A percentile compares a stretch with the other conserved stretches of the same genome.
phyloP scores from a whole-genome alignment of 495 filamentous ascomycete genomes.

The Hyaloscypha finlandica region DNA sequence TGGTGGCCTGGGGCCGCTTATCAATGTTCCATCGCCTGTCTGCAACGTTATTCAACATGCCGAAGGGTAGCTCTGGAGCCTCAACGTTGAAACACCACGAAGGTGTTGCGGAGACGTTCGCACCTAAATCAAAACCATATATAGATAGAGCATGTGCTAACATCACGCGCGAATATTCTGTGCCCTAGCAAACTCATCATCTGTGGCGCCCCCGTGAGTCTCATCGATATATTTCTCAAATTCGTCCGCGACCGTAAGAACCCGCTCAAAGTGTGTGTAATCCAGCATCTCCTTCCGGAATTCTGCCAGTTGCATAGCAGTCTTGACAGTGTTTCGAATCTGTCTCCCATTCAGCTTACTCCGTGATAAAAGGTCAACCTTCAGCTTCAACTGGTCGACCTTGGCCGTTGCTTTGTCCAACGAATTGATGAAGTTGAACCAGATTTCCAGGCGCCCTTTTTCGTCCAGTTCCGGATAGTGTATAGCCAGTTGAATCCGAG shows the following conservation, averaged over 20 bases:
- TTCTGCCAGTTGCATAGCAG: background rate
- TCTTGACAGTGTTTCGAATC: background rate
- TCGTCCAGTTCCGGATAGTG: constrained; percentile 26
- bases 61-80: no score
- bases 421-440: background rate
- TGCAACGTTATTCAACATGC: no score
- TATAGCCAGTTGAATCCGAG: constrained; percentile 22
- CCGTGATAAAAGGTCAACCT: no score
- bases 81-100: no score
- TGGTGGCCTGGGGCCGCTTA: no score
- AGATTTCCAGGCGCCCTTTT: background rate
- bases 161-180: background rate
- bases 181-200: background rate
- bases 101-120: no score
- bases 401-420: background rate
- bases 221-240: background rate
- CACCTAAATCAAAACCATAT: no score
- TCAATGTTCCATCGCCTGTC: no score
- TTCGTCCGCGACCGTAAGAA: background rate
- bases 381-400: no score
- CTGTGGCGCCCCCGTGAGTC: background rate
- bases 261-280: background rate
- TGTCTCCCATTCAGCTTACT: constrained; percentile 1
- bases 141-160: no score
- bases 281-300: background rate